Conservation (phyloP, 192 early-diverging fungal genomes). For the Coemansia furcata region DNA sequence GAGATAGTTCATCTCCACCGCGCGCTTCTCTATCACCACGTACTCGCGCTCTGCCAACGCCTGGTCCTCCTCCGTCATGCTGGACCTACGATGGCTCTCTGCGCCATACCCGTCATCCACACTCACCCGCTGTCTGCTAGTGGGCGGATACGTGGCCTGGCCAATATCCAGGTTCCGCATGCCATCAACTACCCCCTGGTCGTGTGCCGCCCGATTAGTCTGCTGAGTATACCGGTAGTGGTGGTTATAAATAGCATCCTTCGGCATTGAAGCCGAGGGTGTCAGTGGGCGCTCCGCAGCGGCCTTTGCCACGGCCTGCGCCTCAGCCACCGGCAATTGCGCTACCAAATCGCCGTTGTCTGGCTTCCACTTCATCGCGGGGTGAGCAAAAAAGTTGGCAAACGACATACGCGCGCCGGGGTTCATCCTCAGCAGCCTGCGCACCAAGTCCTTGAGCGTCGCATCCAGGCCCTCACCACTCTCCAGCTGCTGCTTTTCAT, state of each 20-base stretch:
- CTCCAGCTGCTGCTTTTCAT: constrained; percentile 38
- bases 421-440: constrained; percentile 78
- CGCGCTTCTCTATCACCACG: constrained; percentile 69
- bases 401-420: constrained; percentile 89
- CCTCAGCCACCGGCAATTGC: background rate
- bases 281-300: background rate
- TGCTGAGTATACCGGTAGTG: constrained; percentile 13
- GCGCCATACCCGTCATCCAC: background rate
- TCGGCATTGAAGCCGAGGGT: background rate
- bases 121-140: background rate
- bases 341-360: constrained; percentile 1
- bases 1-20: constrained; percentile 71
- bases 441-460: constrained; percentile 60
- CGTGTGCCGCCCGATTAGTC: background rate
- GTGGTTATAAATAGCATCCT: constrained; percentile 22
- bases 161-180: constrained; percentile 15
- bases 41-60: constrained; percentile 67
- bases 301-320: background rate
- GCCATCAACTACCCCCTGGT: background rate
- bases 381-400: constrained; percentile 91
- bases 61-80: constrained; percentile 46
- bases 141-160: background rate
- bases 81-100: background rate
- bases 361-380: constrained; percentile 51
- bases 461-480: constrained; percentile 17